Evolutionary conservation across 768 basidiomycete genomes (phyloP).

Genomic region (Chalciporus piperatus): DNA sequence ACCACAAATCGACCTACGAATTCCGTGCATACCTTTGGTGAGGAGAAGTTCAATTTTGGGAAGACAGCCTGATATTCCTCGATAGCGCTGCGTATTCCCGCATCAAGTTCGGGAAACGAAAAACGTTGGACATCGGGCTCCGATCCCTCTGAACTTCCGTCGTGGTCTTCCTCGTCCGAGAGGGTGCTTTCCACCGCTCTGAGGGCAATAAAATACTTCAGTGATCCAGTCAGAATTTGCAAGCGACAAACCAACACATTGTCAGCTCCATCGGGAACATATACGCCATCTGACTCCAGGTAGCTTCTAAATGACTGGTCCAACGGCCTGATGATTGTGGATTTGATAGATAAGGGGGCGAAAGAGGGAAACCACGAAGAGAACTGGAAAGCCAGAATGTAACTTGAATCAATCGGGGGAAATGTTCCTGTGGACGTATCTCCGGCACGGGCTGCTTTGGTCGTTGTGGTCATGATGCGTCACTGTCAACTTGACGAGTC

Average conservation of each 20-base stretch:
- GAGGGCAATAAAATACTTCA: background rate
- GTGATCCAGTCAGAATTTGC: background rate
- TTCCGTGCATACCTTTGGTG: slow-evolving; percentile 66
- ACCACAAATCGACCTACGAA: background rate
- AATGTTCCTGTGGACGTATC: slow-evolving; percentile 32
- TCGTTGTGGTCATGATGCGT: background rate
- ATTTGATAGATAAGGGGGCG: slow-evolving; percentile 60
- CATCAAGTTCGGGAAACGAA: slow-evolving; percentile 82
- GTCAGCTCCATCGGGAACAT: slow-evolving; percentile 80
- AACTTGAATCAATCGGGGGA: slow-evolving; percentile 47
- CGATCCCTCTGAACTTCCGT: slow-evolving; percentile 35
- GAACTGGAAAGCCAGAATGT: slow-evolving; percentile 74
- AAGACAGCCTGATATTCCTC: slow-evolving; percentile 78
- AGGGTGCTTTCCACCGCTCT: slow-evolving; percentile 56
- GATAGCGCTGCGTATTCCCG: slow-evolving; percentile 63
- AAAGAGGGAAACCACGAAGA: slow-evolving; percentile 84
- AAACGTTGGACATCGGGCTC: slow-evolving; percentile 40
- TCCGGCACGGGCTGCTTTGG: background rate
- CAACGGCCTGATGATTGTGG: slow-evolving; percentile 71
- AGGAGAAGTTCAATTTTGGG: slow-evolving; percentile 94
- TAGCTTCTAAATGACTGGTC: slow-evolving; percentile 63
- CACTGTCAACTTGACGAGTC: background rate
- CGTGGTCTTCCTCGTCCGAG: slow-evolving; percentile 57
- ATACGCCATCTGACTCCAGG: slow-evolving; percentile 80
- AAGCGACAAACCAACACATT: slow-evolving; percentile 50